These are phyloP conservation scores for Rhexocercosporidium sp. DNA, from an alignment of 2,329 filamentous ascomycete species.

Conservation along the genomic window DNA sequence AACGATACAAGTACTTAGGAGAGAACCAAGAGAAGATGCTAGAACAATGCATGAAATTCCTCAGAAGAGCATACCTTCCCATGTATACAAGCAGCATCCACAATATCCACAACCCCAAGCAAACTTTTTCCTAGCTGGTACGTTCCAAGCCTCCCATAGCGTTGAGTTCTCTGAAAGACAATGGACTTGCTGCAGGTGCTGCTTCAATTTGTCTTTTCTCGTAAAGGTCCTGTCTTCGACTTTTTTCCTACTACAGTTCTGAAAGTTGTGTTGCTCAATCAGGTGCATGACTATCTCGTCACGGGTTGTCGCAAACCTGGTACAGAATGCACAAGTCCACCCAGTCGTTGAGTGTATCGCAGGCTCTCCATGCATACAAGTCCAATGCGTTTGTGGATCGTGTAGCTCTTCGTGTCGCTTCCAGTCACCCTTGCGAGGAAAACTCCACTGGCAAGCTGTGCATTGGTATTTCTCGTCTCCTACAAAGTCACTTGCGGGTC, in stretches of 20 bases:
- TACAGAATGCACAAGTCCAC: conserved; percentile 33
- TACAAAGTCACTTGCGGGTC: background rate
- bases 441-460: conserved; percentile 26
- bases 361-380: conserved; percentile 29
- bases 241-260: conserved; percentile 25
- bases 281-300: conserved; percentile 28
- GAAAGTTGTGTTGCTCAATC: conserved; percentile 25
- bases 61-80: conserved; percentile 29
- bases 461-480: conserved; percentile 26
- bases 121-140: conserved; percentile 25
- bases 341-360: background rate
- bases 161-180: conserved; percentile 18
- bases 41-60: background rate
- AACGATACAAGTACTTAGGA: too few species aligned
- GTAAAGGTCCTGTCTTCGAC: conserved; percentile 15
- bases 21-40: background rate
- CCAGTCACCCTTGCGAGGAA: conserved; percentile 34
- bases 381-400: conserved; percentile 33
- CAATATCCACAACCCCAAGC: conserved; percentile 38
- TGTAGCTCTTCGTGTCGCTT: conserved; percentile 34
- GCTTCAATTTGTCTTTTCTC: conserved; percentile 35
- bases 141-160: conserved; percentile 31
- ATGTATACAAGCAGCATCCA: conserved; percentile 29
- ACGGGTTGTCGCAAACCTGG: conserved; percentile 10
- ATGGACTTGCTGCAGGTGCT: conserved; percentile 33